phyloP scores from a whole-genome alignment of 139 green algal species.

The Picochlorum sp. region DNA sequence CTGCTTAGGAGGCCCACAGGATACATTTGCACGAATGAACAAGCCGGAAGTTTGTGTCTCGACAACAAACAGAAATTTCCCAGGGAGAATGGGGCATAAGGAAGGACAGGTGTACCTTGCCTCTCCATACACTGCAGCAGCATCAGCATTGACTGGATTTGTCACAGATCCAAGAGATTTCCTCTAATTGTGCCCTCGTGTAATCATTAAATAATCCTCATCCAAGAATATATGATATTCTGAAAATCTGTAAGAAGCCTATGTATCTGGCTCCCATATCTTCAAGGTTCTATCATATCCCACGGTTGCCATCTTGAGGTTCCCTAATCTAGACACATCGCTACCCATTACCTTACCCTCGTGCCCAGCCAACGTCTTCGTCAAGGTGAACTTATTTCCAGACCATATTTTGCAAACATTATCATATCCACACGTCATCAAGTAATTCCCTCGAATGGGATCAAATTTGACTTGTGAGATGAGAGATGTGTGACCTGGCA shows the following conservation, averaged over 20 bases:
- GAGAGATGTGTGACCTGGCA: constrained; percentile 69
- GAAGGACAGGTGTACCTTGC: constrained; percentile 92
- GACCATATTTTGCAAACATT: constrained; percentile 53
- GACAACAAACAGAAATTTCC: constrained; percentile 97
- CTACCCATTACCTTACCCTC: constrained; percentile 87
- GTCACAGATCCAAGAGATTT: constrained; percentile 86
- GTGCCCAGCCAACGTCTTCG: constrained; percentile 75
- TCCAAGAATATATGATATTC: background rate
- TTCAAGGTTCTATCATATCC: constrained; percentile 83
- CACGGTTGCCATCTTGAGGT: constrained; percentile 40
- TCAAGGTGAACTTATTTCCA: constrained; percentile 41
- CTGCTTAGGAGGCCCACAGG: constrained; percentile 83
- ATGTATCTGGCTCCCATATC: constrained; percentile 54
- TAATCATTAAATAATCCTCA: constrained; percentile 2
- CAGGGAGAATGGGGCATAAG: constrained; percentile 95
- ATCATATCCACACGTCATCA: constrained; percentile 75
- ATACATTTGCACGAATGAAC: constrained; percentile 96
- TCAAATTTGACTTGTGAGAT: constrained; percentile 68
- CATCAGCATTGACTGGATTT: constrained; percentile 70
- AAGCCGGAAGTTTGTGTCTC: constrained; percentile 88
- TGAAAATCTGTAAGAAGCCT: background rate
- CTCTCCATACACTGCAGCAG: constrained; percentile 85
- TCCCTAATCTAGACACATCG: constrained; percentile 48
- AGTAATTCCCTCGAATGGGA: constrained; percentile 49
- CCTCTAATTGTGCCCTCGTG: constrained; percentile 25